Evolutionary conservation across 768 basidiomycete genomes (phyloP), one percentile per base, ranked within the genome.

Genomic region (Dacryopinax primogenitus): DNA sequence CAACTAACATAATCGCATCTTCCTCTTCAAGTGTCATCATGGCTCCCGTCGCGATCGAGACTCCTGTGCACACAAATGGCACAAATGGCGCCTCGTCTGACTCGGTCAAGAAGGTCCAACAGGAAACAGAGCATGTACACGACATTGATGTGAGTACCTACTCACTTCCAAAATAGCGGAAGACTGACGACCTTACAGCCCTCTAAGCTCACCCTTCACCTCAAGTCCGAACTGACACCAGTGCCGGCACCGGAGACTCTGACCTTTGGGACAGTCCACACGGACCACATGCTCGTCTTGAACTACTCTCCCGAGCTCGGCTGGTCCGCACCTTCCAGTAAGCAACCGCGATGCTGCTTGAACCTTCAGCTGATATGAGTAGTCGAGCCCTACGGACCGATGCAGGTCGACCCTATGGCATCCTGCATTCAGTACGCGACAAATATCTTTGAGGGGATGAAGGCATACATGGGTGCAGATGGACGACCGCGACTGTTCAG

Each of bases 401-500:
- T 88, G 35, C 68, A 71, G 12, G 76, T 88, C 16, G 85, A 88
- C 69, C 86, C 86, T 1, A 72, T 77, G 1, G 74, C 77, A 62
- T 78, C 81, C 1, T 79, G 80, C 64, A 78, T 88, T 64, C 86
- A 87, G 66, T 87, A 88, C 69, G 81, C 82, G n/a, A 70, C 77
- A 4, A 79, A 77, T 70, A 74, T 79, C 35, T 86, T 86, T 70
- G 86, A 87, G 70, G 83, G 86, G 3, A 80, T 86, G 81, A 87
- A 87, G 77, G 88, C 89, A 0, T 88, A 87, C 73, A 66, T 82
- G 1, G 85, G 83, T 11, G 81, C 83, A n/a, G 80, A 88, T 66
- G 91, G 90, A 0, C 81, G 83, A 62, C 80, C 85, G 0, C 79
- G 87, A 6, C 75, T 95, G 36, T 96, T 96, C 79, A 79, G 92